These are phyloP conservation scores for Hypomyces rosellus DNA, from an alignment of 2,329 filamentous ascomycete genomes.

Conservation along the genomic window DNA sequence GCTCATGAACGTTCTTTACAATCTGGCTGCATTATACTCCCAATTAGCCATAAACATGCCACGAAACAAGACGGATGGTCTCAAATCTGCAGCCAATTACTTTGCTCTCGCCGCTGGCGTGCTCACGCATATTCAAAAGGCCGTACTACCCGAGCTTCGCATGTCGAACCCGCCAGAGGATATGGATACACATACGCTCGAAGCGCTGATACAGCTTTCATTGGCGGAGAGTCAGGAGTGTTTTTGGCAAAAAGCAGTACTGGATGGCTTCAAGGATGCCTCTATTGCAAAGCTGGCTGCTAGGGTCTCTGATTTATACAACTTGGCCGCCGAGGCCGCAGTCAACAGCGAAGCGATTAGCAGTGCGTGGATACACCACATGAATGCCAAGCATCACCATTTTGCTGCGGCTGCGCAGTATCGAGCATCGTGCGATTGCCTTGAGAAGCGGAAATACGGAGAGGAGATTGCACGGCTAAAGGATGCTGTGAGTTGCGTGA, in stretches of 20 bases:
- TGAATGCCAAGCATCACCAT: conserved; percentile 94
- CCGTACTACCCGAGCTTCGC: conserved; percentile 75
- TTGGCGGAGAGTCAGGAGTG: conserved; percentile 94
- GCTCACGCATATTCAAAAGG: conserved; percentile 67
- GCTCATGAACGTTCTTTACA: conserved; percentile 87
- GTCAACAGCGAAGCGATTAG: conserved; percentile 85
- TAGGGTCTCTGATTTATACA: conserved; percentile 85
- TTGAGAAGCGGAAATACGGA: conserved; percentile 91
- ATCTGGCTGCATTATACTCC: conserved; percentile 87
- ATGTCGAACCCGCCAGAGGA: conserved; percentile 81
- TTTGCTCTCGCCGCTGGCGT: conserved; percentile 85
- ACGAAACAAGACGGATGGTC: conserved; percentile 68
- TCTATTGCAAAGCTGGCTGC: conserved; percentile 88
- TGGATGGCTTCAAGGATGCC: conserved; percentile 86
- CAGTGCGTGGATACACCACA: conserved; percentile 95
- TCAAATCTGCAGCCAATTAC: conserved; percentile 84
- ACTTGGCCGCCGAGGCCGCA: conserved; percentile 73
- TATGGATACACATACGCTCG: conserved; percentile 84
- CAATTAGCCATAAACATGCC: conserved; percentile 82
- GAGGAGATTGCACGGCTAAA: conserved; percentile 85
- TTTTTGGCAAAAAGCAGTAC: conserved; percentile 96
- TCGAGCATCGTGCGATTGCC: conserved; percentile 77
- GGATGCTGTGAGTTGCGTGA: conserved; percentile 76
- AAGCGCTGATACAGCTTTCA: conserved; percentile 75
- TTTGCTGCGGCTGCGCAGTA: conserved; percentile 96